These are phyloP conservation scores for Microsporum audouinii DNA, from an alignment of 2,329 filamentous ascomycete genomes.

Conservation along the genomic window DNA sequence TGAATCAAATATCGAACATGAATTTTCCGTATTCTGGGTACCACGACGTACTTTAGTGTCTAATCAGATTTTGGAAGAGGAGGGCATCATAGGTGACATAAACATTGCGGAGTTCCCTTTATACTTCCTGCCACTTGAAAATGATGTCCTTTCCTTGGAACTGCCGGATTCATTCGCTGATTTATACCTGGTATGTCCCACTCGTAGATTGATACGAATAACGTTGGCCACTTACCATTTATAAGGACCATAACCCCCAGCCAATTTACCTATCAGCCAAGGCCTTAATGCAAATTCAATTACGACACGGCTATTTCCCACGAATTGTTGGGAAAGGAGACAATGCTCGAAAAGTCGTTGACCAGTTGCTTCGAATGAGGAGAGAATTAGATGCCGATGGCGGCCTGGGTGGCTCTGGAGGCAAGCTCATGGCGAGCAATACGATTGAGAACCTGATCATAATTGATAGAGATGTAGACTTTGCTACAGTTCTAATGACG, in stretches of 20 bases:
- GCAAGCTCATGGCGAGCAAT: slow-evolving; percentile 70
- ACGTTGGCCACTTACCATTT: slow-evolving; percentile 18
- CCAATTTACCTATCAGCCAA: slow-evolving; percentile 80
- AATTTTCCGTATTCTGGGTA: slow-evolving; percentile 95
- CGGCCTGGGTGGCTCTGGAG: slow-evolving; percentile 41
- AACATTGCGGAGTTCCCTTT: slow-evolving; percentile 78
- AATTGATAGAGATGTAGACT: slow-evolving; percentile 89
- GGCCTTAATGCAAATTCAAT: slow-evolving; percentile 88
- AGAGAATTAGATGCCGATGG: slow-evolving; percentile 79
- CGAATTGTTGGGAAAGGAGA: slow-evolving; percentile 93
- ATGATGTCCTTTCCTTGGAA: slow-evolving; percentile 83
- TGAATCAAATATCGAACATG: slow-evolving; percentile 70
- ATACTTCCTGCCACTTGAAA: slow-evolving; percentile 82
- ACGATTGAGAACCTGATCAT: slow-evolving; percentile 85
- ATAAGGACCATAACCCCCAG: slow-evolving; percentile 69
- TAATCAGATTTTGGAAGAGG: slow-evolving; percentile 82
- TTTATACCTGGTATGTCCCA: slow-evolving; percentile 56
- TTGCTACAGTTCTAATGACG: slow-evolving; percentile 80
- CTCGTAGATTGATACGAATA: not conserved
- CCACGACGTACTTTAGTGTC: slow-evolving; percentile 84
- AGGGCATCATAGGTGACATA: slow-evolving; percentile 83
- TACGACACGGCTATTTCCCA: slow-evolving; percentile 84
- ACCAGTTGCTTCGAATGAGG: slow-evolving; percentile 80
- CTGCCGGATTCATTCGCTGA: slow-evolving; percentile 77
- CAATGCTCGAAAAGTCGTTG: slow-evolving; percentile 77